These are phyloP conservation scores for Emergomyces africanus DNA, from an alignment of 2,329 filamentous ascomycete genomes.

Conservation along the genomic window DNA sequence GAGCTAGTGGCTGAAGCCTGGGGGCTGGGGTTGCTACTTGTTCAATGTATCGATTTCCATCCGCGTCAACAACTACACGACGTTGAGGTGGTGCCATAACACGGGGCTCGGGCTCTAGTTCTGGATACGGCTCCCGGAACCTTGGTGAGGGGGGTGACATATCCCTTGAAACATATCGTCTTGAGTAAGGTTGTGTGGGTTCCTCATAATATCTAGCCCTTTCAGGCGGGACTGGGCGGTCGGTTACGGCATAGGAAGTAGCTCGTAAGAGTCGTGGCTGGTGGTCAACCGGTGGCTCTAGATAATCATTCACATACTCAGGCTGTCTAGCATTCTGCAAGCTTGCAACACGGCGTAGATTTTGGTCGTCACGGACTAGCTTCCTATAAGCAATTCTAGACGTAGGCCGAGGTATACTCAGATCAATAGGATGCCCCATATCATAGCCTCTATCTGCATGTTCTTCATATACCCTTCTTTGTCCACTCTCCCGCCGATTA, in stretches of 20 bases:
- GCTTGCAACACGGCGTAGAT: constrained; percentile 36
- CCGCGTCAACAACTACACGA: constrained; percentile 68
- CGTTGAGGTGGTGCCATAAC: constrained; percentile 43
- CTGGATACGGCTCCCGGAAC: constrained; percentile 30
- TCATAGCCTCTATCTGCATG: constrained; percentile 16
- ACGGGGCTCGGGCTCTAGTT: constrained; percentile 32
- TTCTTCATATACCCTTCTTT: constrained; percentile 24
- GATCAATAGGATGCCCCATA: constrained; percentile 19
- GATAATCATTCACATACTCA: constrained; percentile 30
- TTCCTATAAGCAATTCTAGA: constrained; percentile 28
- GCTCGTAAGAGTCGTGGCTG: constrained; percentile 25
- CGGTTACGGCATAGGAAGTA: constrained; percentile 28
- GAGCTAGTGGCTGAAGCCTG: constrained; percentile 14
- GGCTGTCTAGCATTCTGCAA: constrained; percentile 32
- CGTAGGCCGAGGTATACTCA: constrained; percentile 24
- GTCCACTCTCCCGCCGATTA: constrained; percentile 21
- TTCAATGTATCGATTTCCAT: constrained; percentile 66
- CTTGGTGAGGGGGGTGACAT: constrained; percentile 25
- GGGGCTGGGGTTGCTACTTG: constrained; percentile 31
- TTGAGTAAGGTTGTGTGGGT: constrained; percentile 18
- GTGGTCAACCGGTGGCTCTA: constrained; percentile 28
- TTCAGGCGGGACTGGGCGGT: constrained; percentile 23
- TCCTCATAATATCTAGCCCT: constrained; percentile 29
- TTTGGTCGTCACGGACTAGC: constrained; percentile 29
- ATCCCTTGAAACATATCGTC: constrained; percentile 24